phyloP scores from a whole-genome alignment of 208 protist genomes.

The Trypanosoma cruzi region DNA sequence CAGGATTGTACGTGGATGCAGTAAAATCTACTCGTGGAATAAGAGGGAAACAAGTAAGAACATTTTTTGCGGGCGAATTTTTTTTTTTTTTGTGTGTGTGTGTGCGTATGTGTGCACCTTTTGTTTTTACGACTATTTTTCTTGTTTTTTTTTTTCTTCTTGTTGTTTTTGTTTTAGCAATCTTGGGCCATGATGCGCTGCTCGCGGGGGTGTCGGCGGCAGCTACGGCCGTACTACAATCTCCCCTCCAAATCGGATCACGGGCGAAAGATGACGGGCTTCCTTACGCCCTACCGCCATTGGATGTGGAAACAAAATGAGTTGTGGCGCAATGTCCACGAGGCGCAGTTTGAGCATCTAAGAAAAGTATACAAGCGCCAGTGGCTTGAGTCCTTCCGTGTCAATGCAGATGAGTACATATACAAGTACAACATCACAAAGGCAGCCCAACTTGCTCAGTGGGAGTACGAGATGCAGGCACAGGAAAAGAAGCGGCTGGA shows the following conservation, averaged over 20 bases:
- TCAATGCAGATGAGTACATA: slow-evolving; percentile 94
- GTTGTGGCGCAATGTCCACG: slow-evolving; percentile 91
- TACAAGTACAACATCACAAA: slow-evolving; percentile 95
- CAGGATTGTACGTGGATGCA: too few species aligned
- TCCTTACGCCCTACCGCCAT: slow-evolving; percentile 88
- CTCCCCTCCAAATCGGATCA: slow-evolving; percentile 85
- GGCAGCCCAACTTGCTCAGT: slow-evolving; percentile 85
- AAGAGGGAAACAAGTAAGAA: too few species aligned
- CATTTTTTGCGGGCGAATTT: too few species aligned
- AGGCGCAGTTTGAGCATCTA: slow-evolving; percentile 93
- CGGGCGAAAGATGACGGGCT: slow-evolving; percentile 88
- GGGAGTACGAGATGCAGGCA: slow-evolving; percentile 91
- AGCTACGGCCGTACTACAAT: slow-evolving; percentile 89
- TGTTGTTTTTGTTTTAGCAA: neutral
- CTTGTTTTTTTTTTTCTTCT: slow-evolving; percentile 1
- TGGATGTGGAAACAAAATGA: slow-evolving; percentile 95
- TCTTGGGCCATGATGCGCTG: slow-evolving; percentile 42
- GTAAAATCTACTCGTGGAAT: too few species aligned
- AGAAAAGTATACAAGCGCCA: slow-evolving; percentile 92
- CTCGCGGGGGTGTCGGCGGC: slow-evolving; percentile 34
- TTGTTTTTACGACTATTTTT: neutral
- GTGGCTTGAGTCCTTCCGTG: slow-evolving; percentile 91
- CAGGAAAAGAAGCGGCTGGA: slow-evolving; percentile 87
- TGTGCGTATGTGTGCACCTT: neutral
- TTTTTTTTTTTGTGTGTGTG: too few species aligned